Evolutionary conservation across 2,329 filamentous ascomycete genomes (phyloP).

Genomic region (Talaromyces sp.): DNA sequence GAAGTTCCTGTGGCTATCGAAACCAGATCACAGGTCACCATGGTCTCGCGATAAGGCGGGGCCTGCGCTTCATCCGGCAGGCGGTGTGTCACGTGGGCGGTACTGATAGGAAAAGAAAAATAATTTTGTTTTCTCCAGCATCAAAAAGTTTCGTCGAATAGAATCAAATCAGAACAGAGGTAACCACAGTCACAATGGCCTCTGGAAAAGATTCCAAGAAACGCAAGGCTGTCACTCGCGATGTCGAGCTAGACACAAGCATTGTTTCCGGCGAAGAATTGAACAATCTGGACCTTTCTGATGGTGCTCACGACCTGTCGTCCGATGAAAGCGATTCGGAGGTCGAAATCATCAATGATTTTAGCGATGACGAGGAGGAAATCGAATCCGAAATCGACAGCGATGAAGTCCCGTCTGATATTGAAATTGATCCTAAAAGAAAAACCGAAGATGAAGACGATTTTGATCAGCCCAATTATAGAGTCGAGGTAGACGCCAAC

Average conservation of each 20-base stretch:
- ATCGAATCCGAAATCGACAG: conserved; percentile 49
- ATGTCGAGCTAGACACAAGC: conserved; percentile 49
- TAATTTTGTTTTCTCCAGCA: conserved; percentile 14
- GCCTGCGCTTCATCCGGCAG: conserved; percentile 2
- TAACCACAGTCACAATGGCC: conserved; percentile 28
- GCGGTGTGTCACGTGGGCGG: conserved; percentile 18
- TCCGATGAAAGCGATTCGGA: conserved; percentile 42
- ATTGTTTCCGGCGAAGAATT: conserved; percentile 61
- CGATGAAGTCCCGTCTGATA: conserved; percentile 49
- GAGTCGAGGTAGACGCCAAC: conserved; percentile 75
- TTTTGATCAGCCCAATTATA: conserved; percentile 52
- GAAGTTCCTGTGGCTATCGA: neutral
- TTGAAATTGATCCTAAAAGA: conserved; percentile 29
- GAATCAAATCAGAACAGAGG: neutral
- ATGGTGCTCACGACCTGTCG: conserved; percentile 41
- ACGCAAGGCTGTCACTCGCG: conserved; percentile 61
- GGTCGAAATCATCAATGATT: conserved; percentile 56
- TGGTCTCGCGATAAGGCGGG: conserved; percentile 12
- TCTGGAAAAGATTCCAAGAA: conserved; percentile 51
- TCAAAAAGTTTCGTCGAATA: neutral
- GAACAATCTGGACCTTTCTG: conserved; percentile 41
- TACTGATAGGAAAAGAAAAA: conserved; percentile 11
- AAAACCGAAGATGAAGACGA: conserved; percentile 29
- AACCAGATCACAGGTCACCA: neutral
- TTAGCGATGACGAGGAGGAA: conserved; percentile 49